A percentile compares a stretch with the other conserved stretches of the same genome.
Evolutionary conservation across 2,329 filamentous ascomycete species (phyloP).

Genomic region (Cryphonectria parasitica): DNA sequence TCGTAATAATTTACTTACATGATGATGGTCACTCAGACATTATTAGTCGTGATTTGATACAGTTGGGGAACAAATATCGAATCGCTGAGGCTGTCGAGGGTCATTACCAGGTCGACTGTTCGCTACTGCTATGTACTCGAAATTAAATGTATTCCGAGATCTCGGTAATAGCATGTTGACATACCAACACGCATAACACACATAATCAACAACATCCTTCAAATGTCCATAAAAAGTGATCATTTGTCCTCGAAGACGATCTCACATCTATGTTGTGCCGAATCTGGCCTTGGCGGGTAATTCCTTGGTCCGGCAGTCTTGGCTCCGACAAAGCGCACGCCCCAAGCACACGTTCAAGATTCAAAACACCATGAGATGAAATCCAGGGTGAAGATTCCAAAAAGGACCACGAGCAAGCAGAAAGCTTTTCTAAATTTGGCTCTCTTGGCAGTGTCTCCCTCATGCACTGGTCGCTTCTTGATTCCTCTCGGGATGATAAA

Average conservation of each 20-base stretch:
- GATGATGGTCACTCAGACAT: no score
- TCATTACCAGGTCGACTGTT: no score
- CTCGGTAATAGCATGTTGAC: not conserved
- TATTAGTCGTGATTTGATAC: no score
- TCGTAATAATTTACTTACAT: no score
- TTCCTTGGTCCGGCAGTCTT: constrained; percentile 1
- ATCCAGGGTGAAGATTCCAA: not conserved
- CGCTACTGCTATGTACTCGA: no score
- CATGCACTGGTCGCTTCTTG: not conserved
- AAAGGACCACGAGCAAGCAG: not conserved
- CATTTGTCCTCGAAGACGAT: not conserved
- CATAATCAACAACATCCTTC: not conserved
- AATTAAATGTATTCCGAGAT: no score
- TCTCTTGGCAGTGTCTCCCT: not conserved
- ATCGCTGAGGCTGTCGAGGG: not conserved
- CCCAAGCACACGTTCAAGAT: not conserved
- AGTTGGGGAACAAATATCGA: no score
- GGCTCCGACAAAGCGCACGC: not conserved
- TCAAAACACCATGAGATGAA: constrained; percentile 1
- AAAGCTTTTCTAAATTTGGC: not conserved
- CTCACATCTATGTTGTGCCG: not conserved
- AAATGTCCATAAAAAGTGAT: not conserved
- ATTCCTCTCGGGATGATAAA: not conserved
- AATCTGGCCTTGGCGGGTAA: not conserved
- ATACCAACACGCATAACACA: no score